Evolutionary conservation across 2,329 filamentous ascomycete genomes (phyloP).

Genomic region (Volutella citrinella): DNA sequence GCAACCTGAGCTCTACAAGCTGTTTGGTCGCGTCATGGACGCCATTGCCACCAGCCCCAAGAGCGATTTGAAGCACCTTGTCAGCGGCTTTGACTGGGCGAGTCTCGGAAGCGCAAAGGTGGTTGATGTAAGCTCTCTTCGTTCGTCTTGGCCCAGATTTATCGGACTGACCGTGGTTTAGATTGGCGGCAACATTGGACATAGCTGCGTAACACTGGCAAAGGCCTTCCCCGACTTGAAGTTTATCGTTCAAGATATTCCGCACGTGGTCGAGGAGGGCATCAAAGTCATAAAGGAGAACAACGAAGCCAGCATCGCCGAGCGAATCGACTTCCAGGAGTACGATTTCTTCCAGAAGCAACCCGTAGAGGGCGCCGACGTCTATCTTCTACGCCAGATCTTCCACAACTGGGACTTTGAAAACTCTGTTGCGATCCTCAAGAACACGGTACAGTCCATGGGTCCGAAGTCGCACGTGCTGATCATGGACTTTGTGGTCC

Average conservation of each 20-base stretch:
- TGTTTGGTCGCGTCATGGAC: constrained; percentile 32
- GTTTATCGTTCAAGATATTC: constrained; percentile 34
- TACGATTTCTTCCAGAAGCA: constrained; percentile 34
- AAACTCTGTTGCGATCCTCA: constrained; percentile 28
- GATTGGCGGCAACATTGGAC: constrained; percentile 12
- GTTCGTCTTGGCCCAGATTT: too few species aligned
- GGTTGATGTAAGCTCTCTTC: too few species aligned
- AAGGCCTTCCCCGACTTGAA: constrained; percentile 30
- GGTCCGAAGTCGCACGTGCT: constrained; percentile 6
- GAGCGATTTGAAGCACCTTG: constrained; percentile 25
- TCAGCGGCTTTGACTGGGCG: constrained; percentile 38
- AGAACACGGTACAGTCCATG: constrained; percentile 6
- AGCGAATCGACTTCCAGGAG: constrained; percentile 20
- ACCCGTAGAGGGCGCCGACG: constrained; percentile 25
- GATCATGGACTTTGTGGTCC: constrained; percentile 21
- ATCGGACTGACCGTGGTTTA: too few species aligned
- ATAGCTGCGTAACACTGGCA: constrained; percentile 17
- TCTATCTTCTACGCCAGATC: constrained; percentile 30
- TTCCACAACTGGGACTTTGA: constrained; percentile 36
- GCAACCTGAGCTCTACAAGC: constrained; percentile 15
- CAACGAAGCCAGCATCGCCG: constrained; percentile 15
- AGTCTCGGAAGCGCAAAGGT: constrained; percentile 1
- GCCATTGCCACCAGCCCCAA: constrained; percentile 28
- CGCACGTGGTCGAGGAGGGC: constrained; percentile 1
- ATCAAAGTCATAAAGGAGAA: too few species aligned